These are phyloP conservation scores for Mycena amicta DNA, from an alignment of 768 basidiomycete species.

Conservation along the genomic window DNA sequence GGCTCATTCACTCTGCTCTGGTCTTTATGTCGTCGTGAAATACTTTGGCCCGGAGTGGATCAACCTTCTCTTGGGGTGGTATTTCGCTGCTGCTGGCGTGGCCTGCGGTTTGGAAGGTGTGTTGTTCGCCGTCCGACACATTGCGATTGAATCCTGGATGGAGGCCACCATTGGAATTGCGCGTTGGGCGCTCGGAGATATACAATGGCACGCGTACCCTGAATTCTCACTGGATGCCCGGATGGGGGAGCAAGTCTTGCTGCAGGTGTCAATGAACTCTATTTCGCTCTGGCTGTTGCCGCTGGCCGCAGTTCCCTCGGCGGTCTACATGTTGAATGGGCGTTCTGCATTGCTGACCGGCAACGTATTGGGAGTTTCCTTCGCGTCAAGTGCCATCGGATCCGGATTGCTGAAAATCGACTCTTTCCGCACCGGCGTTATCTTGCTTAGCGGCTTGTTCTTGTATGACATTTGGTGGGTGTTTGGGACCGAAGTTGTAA, in stretches of 20 bases:
- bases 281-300: constrained; percentile 61
- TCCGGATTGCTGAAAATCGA: constrained; percentile 81
- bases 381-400: constrained; percentile 78
- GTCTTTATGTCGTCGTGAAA: constrained; percentile 70
- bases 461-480: constrained; percentile 97
- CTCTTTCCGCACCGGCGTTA: constrained; percentile 83
- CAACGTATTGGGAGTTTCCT: constrained; percentile 77
- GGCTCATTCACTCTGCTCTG: constrained; percentile 71
- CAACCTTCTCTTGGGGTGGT: constrained; percentile 78
- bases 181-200: constrained; percentile 49
- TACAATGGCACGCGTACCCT: constrained; percentile 60
- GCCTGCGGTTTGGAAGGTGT: constrained; percentile 73
- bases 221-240: constrained; percentile 49
- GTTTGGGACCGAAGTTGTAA: neutral
- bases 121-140: constrained; percentile 23
- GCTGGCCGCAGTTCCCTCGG: constrained; percentile 63
- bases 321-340: constrained; percentile 56
- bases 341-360: constrained; percentile 74
- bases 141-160: constrained; percentile 6
- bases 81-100: constrained; percentile 67
- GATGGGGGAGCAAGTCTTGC: constrained; percentile 10
- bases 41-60: constrained; percentile 82
- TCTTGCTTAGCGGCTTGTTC: constrained; percentile 83
- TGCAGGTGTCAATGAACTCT: constrained; percentile 50
- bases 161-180: constrained; percentile 57